Conservation (phyloP, 2,329 filamentous ascomycete species). For the Diaporthe sp. region DNA sequence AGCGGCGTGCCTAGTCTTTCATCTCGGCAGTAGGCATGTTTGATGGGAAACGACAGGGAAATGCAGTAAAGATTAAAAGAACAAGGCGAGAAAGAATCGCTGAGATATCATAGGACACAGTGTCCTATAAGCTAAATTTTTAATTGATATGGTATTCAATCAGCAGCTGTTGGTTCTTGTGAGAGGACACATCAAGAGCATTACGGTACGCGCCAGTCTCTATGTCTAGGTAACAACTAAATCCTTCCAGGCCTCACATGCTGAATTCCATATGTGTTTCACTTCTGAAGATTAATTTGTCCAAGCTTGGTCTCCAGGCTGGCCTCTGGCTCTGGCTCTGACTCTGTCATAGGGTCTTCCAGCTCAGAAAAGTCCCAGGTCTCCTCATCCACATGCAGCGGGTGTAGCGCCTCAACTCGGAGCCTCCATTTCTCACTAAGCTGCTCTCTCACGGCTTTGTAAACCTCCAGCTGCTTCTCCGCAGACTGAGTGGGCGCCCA, state of each 20-base stretch:
- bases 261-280: background rate
- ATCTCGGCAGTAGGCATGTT: too few species aligned
- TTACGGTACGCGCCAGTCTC: too few species aligned
- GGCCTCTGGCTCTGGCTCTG: background rate
- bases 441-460: background rate
- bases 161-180: too few species aligned
- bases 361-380: background rate
- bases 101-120: too few species aligned
- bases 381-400: background rate
- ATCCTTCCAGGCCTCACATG: background rate
- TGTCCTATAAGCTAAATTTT: too few species aligned
- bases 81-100: too few species aligned
- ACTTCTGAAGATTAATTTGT: background rate
- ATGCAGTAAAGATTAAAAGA: too few species aligned
- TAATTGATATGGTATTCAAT: too few species aligned
- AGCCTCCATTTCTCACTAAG: background rate
- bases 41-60: too few species aligned
- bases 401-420: background rate
- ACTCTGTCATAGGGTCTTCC: background rate
- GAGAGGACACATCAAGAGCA: too few species aligned
- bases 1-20: background rate
- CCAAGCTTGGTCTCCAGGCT: background rate
- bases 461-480: background rate
- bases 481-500: background rate
- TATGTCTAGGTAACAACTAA: background rate